Base-by-base conservation (phyloP, 305 asterid genomes). In the Fraxinus paxiana region DNA sequence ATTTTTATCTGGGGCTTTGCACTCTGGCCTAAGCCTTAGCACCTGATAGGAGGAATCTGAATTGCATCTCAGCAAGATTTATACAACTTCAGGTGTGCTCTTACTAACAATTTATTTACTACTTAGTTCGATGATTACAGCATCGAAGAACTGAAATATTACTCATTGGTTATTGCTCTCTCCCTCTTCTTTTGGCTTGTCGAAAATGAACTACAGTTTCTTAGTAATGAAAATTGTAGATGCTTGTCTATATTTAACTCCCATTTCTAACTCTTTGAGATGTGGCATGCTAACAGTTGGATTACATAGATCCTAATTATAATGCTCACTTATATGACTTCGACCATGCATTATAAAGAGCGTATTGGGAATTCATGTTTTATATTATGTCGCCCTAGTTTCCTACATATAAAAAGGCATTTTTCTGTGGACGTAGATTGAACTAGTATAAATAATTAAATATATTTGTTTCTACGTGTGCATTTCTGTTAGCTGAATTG, bases 1-100 rank as follows among this genome's bases (percentile, higher is more conserved):
- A 30, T 72, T 77, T 81, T 15, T 20, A 59, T 54, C 15, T 51
- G 77, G 46, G 28, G 41, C 79, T 76, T 75, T 71, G 77, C 75
- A 69, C 35, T 76, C 35, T 48, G 30, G 17, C 48, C 69, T 6
- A 3, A 35, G 73, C 81, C 33, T 78, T 69, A 48, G 33, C 59
- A 75, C 35, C 12, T 41, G 18, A 59, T 74, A 72, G 41, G 33
- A 65, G 78, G 56, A 75, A 35, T 41, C 28, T 77, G 82, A 70
- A 77, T 15, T 69, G 48, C 22, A 26, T 34, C 74, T 63, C 26
- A 37, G 71, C 73, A 67, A 54, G 56, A 43, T 28, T 12, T 30
- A 13, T 3, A 22, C 28, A 17, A n/a, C 17, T 22, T 78, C 81
- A 41, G 74, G 69, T 79, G 37, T 63, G 51, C 4, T 37, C 22